Percentiles rank a stretch among this genome's conserved stretches.
Evolutionary conservation across 2,329 filamentous ascomycete species (phyloP).

Genomic region (Colletotrichum sp.): DNA sequence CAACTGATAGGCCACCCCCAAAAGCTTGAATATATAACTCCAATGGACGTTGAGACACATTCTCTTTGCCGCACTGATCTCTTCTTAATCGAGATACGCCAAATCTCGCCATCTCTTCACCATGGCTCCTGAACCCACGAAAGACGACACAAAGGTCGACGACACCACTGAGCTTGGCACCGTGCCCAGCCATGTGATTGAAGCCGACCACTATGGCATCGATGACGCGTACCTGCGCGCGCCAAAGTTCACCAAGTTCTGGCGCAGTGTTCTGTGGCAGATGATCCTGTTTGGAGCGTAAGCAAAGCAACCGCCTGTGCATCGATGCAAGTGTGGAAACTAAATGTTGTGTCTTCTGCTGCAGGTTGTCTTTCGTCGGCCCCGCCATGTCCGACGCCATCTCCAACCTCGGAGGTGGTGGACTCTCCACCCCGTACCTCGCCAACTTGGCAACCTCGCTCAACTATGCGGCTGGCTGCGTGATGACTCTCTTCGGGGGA

Average conservation of each 20-base stretch:
- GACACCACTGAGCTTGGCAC: not conserved
- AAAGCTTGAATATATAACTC: not conserved
- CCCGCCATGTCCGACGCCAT: conserved; percentile 16
- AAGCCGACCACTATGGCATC: not conserved
- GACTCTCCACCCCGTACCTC: conserved; percentile 11
- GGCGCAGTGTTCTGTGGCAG: conserved; percentile 1
- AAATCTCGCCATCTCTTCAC: not conserved
- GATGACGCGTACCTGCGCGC: not conserved
- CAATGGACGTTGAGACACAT: not conserved
- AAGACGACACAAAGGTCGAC: not conserved
- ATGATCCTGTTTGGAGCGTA: conserved; percentile 13
- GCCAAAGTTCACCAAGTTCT: not conserved
- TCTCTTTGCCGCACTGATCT: not conserved
- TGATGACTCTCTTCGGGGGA: conserved; percentile 30
- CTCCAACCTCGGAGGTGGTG: conserved; percentile 11
- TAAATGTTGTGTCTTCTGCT: not conserved
- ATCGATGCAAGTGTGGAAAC: not conserved
- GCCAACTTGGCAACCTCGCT: conserved; percentile 9
- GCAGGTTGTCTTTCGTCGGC: conserved; percentile 7
- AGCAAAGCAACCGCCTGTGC: not conserved
- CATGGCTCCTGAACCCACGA: not conserved
- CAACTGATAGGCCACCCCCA: not conserved
- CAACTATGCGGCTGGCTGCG: not conserved
- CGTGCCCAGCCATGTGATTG: not conserved
- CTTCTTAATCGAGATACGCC: not conserved